A percentile compares a stretch with the other conserved stretches of the same genome.
Conservation (phyloP, 1,284 basidiomycete species). For the Pseudozyma sp. region DNA sequence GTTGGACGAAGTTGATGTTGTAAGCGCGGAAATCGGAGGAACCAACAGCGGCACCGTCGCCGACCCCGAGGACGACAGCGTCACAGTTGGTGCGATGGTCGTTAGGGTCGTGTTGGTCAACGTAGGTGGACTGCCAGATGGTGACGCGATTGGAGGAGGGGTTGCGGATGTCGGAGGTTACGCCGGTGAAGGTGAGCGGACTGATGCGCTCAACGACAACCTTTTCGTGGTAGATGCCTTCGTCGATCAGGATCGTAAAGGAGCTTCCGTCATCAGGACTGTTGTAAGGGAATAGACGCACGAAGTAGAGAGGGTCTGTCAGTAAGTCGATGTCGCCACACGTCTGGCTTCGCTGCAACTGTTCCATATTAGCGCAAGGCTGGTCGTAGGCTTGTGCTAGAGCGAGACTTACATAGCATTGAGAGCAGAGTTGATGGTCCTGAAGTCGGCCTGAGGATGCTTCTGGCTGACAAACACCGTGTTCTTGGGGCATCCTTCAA, state of each 20-base stretch:
- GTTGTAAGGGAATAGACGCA: too few species aligned
- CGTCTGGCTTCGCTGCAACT: too few species aligned
- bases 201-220: conserved; percentile 21
- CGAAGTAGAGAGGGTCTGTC: background rate
- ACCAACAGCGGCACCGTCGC: conserved; percentile 10
- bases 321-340: conserved; percentile 1
- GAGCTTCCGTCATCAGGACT: conserved; percentile 30
- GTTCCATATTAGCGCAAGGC: too few species aligned
- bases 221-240: conserved; percentile 35
- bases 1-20: conserved; percentile 41
- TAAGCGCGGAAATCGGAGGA: conserved; percentile 41
- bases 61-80: conserved; percentile 28
- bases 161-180: conserved; percentile 8
- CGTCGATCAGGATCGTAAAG: conserved; percentile 31
- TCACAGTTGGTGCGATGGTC: conserved; percentile 26
- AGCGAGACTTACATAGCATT: conserved; percentile 35
- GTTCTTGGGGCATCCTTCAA: conserved; percentile 17
- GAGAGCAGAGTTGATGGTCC: conserved; percentile 28
- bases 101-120: conserved; percentile 30
- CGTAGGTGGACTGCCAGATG: conserved; percentile 43
- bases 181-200: conserved; percentile 31
- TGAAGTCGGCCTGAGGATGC: conserved; percentile 12
- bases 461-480: conserved; percentile 36
- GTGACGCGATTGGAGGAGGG: conserved; percentile 18
- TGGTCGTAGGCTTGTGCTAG: too few species aligned